These are phyloP conservation scores for sweet orange (Citrus sinensis) DNA, from an alignment of 345 rosid genomes.

Conservation along the genomic window DNA sequence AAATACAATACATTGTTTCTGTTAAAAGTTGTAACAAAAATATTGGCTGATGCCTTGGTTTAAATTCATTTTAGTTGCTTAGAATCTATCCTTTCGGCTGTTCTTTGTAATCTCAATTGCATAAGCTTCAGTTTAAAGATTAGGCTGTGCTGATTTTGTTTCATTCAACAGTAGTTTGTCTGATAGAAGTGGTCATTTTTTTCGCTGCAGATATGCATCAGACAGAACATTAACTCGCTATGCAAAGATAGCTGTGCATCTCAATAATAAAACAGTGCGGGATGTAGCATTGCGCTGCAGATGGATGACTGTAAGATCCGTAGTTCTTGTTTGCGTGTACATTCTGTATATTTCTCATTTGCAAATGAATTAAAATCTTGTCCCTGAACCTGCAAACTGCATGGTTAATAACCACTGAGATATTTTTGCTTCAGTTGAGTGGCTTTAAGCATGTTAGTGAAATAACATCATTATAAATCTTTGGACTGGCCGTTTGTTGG, in stretches of 20 bases:
- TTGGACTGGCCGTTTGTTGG: neutral
- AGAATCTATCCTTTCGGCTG: neutral
- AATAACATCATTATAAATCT: neutral
- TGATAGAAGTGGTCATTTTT: neutral
- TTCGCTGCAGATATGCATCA: constrained; percentile 40
- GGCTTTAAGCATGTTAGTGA: neutral
- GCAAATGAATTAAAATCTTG: neutral
- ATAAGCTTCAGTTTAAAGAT: neutral
- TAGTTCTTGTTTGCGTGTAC: neutral
- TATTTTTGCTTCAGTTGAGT: neutral
- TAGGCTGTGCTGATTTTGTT: neutral
- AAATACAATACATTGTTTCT: neutral
- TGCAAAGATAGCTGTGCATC: constrained; percentile 56
- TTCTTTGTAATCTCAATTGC: neutral
- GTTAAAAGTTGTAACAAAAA: neutral
- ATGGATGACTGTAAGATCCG: constrained; percentile 56
- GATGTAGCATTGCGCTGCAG: constrained; percentile 80
- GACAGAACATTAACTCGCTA: constrained; percentile 43
- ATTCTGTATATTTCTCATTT: constrained; percentile 7
- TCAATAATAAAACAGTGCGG: constrained; percentile 56
- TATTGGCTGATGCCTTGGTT: neutral
- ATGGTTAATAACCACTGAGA: neutral
- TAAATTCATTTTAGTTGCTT: neutral
- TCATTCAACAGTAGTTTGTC: neutral
- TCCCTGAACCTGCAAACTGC: neutral